These are phyloP conservation scores for Diaporthe sp. DNA, from an alignment of 2,329 filamentous ascomycete species.

Conservation along the genomic window DNA sequence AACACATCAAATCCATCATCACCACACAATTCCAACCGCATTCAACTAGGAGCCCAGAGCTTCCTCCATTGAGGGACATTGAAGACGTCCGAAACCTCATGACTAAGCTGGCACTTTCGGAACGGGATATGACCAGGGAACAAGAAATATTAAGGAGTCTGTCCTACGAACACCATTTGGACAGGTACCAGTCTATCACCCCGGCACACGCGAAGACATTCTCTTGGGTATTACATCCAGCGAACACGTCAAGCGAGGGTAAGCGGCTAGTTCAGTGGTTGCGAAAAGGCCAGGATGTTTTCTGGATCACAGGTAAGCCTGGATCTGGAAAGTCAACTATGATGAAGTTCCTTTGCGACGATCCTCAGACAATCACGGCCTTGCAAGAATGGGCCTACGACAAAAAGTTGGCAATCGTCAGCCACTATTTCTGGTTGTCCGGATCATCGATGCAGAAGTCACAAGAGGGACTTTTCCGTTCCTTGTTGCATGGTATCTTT, in stretches of 20 bases:
- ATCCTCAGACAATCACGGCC: neutral
- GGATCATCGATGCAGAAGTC: neutral
- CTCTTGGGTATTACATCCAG: neutral
- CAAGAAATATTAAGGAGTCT: neutral
- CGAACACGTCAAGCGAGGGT: neutral
- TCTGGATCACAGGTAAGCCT: neutral
- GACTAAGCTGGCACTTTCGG: neutral
- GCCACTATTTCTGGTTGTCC: neutral
- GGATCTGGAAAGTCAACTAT: neutral
- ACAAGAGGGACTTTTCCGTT: neutral
- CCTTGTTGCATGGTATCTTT: neutral
- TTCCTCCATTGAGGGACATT: too few relatives aligned
- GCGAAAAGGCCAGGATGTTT: neutral
- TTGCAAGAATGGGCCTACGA: neutral
- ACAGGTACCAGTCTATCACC: neutral
- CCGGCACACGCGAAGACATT: neutral
- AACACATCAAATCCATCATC: too few relatives aligned
- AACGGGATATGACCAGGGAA: neutral
- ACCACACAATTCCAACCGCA: too few relatives aligned
- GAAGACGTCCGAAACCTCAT: too few relatives aligned
- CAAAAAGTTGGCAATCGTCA: neutral
- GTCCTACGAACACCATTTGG: neutral
- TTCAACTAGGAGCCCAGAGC: too few relatives aligned
- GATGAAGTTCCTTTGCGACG: neutral
- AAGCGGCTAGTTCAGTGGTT: neutral